A percentile compares a stretch with the other conserved stretches of the same genome.
Conservation (phyloP, 164 flowering plant genomes). For the Liquidambar formosana region DNA sequence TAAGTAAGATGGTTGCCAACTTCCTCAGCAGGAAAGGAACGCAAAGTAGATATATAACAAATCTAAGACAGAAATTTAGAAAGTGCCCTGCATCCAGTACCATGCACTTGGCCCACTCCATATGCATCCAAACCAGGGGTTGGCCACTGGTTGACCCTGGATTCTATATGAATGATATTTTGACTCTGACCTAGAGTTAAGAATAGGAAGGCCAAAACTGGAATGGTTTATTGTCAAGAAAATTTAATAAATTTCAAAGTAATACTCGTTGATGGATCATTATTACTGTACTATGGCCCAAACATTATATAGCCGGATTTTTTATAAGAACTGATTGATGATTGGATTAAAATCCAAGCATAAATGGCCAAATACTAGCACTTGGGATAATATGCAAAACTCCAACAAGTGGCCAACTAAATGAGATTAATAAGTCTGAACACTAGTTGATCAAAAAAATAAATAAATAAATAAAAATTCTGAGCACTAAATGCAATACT, state of each 20-base stretch:
- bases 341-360: too few species aligned
- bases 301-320: too few species aligned
- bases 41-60: not conserved
- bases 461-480: too few species aligned
- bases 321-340: too few species aligned
- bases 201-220: not conserved
- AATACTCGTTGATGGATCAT: not conserved
- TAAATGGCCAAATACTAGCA: too few species aligned
- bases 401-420: too few species aligned
- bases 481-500: not conserved
- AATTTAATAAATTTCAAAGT: not conserved
- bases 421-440: too few species aligned
- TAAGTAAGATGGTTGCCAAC: not conserved
- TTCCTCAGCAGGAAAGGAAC: not conserved
- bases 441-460: too few species aligned
- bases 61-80: not conserved
- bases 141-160: not conserved
- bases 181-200: not conserved
- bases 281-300: not conserved
- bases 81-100: not conserved
- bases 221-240: not conserved
- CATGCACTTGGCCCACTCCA: not conserved
- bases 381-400: too few species aligned
- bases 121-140: not conserved
- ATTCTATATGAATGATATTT: not conserved